These are phyloP conservation scores for Lentinula novae-zelandiae DNA, from an alignment of 1,284 basidiomycete species.

Conservation along the genomic window DNA sequence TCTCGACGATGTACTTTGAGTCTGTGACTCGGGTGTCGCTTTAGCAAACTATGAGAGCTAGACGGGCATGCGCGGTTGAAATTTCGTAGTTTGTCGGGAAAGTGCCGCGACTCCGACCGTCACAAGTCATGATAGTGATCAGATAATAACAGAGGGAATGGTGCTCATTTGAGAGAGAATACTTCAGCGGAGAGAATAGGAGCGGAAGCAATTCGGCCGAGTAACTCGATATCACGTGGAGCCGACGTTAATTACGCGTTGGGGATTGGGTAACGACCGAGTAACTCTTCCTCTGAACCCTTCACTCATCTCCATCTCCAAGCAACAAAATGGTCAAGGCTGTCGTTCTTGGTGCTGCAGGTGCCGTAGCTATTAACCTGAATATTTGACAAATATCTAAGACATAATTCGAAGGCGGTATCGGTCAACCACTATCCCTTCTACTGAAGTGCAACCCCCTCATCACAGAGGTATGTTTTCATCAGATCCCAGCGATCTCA, in stretches of 20 bases:
- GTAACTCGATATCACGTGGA: background rate
- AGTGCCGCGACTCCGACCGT: too few species aligned
- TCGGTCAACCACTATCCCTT: constrained; percentile 91
- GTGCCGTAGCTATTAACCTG: constrained; percentile 33
- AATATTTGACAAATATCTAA: constrained; percentile 5
- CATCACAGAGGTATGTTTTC: constrained; percentile 62
- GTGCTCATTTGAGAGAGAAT: too few species aligned
- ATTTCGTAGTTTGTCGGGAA: too few species aligned
- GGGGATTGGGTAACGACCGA: background rate
- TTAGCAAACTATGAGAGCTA: too few species aligned
- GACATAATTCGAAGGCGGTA: constrained; percentile 55
- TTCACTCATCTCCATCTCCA: background rate
- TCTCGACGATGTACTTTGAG: too few species aligned
- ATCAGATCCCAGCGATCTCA: background rate
- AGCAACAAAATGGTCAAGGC: constrained; percentile 74
- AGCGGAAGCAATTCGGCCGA: background rate
- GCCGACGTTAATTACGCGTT: background rate
- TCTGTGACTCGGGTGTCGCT: too few species aligned
- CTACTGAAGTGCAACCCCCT: constrained; percentile 84
- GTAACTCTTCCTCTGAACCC: background rate
- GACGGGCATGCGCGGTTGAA: too few species aligned
- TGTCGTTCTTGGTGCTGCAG: constrained; percentile 91
- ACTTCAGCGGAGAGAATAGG: too few species aligned
- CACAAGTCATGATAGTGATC: too few species aligned
- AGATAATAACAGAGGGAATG: too few species aligned